Evolutionary conservation across 768 basidiomycete species (phyloP), one percentile per base, ranked within the genome.

Genomic region (Podaxis rugospora): DNA sequence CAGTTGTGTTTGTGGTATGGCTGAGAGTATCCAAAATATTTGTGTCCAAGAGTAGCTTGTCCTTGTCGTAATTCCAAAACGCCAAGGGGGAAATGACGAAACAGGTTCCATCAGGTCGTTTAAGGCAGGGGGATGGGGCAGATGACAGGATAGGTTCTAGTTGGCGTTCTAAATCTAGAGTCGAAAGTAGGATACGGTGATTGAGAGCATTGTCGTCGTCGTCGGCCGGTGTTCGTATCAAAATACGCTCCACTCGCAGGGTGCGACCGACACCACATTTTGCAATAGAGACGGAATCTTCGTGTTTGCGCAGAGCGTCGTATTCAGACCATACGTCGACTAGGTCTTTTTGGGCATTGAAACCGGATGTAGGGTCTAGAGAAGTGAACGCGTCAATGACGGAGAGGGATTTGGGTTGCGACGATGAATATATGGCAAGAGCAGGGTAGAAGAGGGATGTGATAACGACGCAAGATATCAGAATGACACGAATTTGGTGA

Each of bases 391-490:
- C 79, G 66, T 88, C 83, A 59, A 92, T 79, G n/a, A 89, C 80
- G 63, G 80, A 85, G 66, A 79, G 80, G 54, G 79, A 88, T 71
- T 83, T 83, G 0, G 85, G 83, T 61, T 86, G 83, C 0, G 90
- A 86, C 1, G 90, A 88, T 23, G 86, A 86, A 71, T 94, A 93
- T 60, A 91, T 81, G 53, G 90, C 85, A 54, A 95, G 82, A 18
- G 93, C 93, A n/a, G 93, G 93, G 66, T 93, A 94, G 69, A 93
- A 90, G 58, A 95, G 83, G 16, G 89, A 89, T 58, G 92, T 90
- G 69, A 95, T 94, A 64, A 95, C 92, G 61, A 93, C 83, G 54
- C 89, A 85, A 21, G 90, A 94, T 63, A 93, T 87, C 65, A 95
- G 82, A 70, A 95, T 92, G 52, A 95, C 86, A 56, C 92, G 86